A percentile compares a stretch with the other conserved stretches of the same genome.
phyloP scores from a whole-genome alignment of 176 grass and related monocot species.

The Oryza glaberrima region DNA sequence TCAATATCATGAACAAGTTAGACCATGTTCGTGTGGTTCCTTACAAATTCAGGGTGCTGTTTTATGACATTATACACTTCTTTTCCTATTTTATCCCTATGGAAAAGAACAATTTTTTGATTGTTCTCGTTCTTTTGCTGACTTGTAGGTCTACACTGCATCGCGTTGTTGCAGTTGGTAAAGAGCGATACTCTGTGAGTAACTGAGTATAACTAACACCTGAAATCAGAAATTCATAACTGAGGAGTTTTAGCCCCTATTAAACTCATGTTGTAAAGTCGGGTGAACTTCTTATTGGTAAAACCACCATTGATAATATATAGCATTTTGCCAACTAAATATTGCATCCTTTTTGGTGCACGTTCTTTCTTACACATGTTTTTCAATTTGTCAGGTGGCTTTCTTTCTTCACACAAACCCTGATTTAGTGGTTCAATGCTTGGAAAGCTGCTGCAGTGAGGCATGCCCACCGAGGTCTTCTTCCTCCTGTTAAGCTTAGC shows the following conservation, averaged over 20 bases:
- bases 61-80: not conserved
- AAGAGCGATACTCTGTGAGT: slow-evolving; percentile 84
- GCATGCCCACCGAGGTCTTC: slow-evolving; percentile 65
- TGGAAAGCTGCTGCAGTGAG: slow-evolving; percentile 66
- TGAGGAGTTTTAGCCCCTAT: not conserved
- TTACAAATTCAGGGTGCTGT: not conserved
- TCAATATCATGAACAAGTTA: not conserved
- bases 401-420: slow-evolving; percentile 67
- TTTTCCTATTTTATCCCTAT: not conserved
- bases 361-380: slow-evolving; percentile 25
- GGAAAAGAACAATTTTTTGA: slow-evolving; percentile 2
- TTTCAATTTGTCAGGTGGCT: slow-evolving; percentile 49
- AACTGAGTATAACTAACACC: not conserved
- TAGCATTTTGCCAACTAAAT: not conserved
- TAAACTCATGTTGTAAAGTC: not conserved
- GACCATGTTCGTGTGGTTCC: not conserved
- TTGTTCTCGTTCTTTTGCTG: not conserved
- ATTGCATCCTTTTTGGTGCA: not conserved
- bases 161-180: slow-evolving; percentile 11
- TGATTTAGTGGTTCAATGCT: slow-evolving; percentile 60
- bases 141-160: slow-evolving; percentile 82
- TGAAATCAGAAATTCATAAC: not conserved
- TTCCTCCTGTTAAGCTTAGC: not conserved
- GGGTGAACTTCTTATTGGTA: too few relatives aligned
- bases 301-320: not conserved